Evolutionary conservation across 139 green algal genomes (phyloP).

Genomic region (Nannochloris sp.): DNA sequence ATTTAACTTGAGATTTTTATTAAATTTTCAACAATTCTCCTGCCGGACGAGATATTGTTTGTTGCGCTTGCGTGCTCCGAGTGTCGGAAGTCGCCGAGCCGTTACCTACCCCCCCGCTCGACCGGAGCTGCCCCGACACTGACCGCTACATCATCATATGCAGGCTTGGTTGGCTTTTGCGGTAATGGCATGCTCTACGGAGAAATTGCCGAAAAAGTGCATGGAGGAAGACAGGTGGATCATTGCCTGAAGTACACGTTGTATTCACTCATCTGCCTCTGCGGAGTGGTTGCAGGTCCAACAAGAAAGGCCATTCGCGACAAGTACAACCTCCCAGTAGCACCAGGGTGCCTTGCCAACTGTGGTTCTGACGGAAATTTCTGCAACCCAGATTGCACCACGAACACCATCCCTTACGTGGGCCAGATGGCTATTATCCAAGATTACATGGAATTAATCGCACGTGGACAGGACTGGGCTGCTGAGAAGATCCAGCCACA

Average conservation of each 20-base stretch:
- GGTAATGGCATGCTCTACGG: slow-evolving; percentile 6
- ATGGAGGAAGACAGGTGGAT: slow-evolving; percentile 2
- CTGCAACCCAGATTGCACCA: slow-evolving; percentile 10
- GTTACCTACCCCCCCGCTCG: too few relatives aligned
- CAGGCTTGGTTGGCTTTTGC: slow-evolving; percentile 11
- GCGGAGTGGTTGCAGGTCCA: slow-evolving; percentile 7
- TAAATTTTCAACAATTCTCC: too few relatives aligned
- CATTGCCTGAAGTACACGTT: slow-evolving; percentile 7
- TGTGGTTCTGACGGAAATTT: background rate
- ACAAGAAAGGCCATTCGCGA: slow-evolving; percentile 5
- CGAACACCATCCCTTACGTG: slow-evolving; percentile 5
- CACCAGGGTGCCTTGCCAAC: background rate
- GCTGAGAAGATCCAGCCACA: background rate
- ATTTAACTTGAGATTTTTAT: too few relatives aligned
- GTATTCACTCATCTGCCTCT: slow-evolving; percentile 7
- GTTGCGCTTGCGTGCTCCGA: too few relatives aligned
- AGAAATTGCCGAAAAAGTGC: slow-evolving; percentile 2
- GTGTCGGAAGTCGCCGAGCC: too few relatives aligned
- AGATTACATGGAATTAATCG: background rate
- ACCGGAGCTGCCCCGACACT: too few relatives aligned
- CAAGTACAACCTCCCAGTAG: background rate
- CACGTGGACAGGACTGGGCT: background rate
- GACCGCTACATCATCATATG: background rate
- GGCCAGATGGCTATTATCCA: background rate
- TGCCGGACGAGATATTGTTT: too few relatives aligned